These are phyloP conservation scores for Thielaviopsis musarum DNA, from an alignment of 2,329 filamentous ascomycete genomes.

Conservation along the genomic window DNA sequence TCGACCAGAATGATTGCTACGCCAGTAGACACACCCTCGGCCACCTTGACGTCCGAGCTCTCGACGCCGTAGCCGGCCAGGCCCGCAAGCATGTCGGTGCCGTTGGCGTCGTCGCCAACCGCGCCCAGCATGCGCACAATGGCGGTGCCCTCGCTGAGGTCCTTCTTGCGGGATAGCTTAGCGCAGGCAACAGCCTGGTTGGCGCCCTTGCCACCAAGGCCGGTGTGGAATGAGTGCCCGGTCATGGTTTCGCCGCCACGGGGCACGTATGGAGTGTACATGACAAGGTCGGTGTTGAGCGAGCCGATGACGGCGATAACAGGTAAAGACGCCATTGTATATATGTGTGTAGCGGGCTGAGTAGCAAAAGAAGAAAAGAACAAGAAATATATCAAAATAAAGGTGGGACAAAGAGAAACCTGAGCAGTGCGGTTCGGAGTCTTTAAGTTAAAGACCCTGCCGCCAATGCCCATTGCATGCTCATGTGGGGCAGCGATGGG, in stretches of 20 bases:
- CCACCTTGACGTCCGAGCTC: constrained; percentile 24
- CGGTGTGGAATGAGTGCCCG: constrained; percentile 32
- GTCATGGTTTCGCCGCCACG: constrained; percentile 52
- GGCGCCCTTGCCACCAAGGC: constrained; percentile 51
- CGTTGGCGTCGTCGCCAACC: constrained; percentile 29
- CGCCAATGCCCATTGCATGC: neutral
- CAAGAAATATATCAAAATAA: neutral
- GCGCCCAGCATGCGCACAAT: constrained; percentile 39
- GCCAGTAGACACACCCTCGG: constrained; percentile 29
- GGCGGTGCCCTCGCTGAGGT: constrained; percentile 1
- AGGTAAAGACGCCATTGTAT: constrained; percentile 17
- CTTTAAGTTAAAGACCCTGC: neutral
- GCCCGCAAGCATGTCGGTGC: constrained; percentile 25
- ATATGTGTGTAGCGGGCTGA: neutral
- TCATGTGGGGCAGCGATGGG: neutral
- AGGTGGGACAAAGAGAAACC: neutral
- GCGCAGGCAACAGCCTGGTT: constrained; percentile 54
- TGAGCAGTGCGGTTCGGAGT: neutral
- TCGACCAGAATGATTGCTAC: constrained; percentile 43
- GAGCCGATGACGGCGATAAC: constrained; percentile 51
- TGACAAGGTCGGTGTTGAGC: constrained; percentile 57
- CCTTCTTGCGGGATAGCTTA: constrained; percentile 31
- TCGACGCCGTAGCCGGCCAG: constrained; percentile 32
- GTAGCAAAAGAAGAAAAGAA: neutral
- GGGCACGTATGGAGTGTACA: constrained; percentile 49